These are phyloP conservation scores for Podila clonocystis DNA, from an alignment of 192 early-diverging fungal genomes.

Conservation along the genomic window DNA sequence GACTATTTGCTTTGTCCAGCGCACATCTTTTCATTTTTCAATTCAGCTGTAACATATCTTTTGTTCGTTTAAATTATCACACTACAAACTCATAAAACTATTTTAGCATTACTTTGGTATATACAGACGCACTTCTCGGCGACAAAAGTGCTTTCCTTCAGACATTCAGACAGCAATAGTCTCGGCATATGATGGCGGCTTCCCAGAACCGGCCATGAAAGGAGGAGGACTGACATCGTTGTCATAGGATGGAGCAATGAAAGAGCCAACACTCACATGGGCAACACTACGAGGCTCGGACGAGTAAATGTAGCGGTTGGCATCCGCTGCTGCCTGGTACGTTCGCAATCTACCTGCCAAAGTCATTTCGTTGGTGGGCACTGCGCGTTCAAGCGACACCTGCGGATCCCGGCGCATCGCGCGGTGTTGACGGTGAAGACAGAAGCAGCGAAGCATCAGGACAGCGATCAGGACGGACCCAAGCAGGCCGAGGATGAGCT, in stretches of 20 bases:
- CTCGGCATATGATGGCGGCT: constrained; percentile 28
- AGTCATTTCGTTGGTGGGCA: constrained; percentile 30
- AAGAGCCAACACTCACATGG: constrained; percentile 5
- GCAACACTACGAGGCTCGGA: not conserved
- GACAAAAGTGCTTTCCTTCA: no score
- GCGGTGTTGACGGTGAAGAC: constrained; percentile 12
- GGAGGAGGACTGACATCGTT: constrained; percentile 41
- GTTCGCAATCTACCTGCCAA: constrained; percentile 21
- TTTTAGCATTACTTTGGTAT: no score
- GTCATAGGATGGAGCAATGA: constrained; percentile 28
- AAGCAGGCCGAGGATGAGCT: constrained; percentile 19
- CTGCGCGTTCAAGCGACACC: not conserved
- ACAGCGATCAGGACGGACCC: constrained; percentile 8
- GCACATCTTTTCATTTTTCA: no score
- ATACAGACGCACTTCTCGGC: no score
- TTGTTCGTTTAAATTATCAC: no score
- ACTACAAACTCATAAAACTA: no score
- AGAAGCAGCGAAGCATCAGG: constrained; percentile 12
- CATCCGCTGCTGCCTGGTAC: constrained; percentile 13
- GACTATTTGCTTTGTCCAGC: no score
- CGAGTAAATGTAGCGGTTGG: constrained; percentile 7
- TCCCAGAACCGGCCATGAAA: constrained; percentile 17
- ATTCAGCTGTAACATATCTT: no score
- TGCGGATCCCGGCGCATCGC: not conserved
- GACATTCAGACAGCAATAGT: not conserved